These are phyloP conservation scores for Hermanozyma aechmeae DNA, from an alignment of 805 yeast species.

Conservation along the genomic window DNA sequence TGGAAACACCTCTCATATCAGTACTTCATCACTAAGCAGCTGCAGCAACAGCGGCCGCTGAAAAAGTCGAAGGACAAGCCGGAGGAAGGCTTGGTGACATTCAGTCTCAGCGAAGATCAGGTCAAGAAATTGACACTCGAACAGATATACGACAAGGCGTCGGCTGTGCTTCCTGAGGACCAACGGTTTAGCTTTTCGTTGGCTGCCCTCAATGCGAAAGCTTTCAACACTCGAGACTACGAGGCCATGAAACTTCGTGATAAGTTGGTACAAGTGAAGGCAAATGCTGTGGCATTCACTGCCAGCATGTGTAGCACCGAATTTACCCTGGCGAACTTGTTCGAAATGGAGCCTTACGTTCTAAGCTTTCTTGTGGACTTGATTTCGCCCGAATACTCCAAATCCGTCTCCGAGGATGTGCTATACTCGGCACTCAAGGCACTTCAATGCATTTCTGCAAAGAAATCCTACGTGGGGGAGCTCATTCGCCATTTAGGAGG, in stretches of 20 bases:
- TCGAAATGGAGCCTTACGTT: conserved; percentile 63
- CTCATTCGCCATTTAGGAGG: conserved; percentile 73
- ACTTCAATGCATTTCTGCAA: conserved; percentile 58
- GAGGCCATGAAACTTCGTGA: conserved; percentile 49
- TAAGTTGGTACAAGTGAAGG: conserved; percentile 52
- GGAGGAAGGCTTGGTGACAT: conserved; percentile 42
- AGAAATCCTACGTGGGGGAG: conserved; percentile 66
- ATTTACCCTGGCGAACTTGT: conserved; percentile 53
- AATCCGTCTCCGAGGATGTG: conserved; percentile 39
- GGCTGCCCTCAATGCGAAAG: conserved; percentile 57
- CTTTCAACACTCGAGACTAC: conserved; percentile 50
- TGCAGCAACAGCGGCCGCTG: conserved; percentile 6
- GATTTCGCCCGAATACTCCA: conserved; percentile 53
- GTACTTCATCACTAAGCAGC: conserved; percentile 26
- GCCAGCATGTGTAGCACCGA: conserved; percentile 49
- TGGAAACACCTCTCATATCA: conserved; percentile 50
- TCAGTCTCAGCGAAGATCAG: conserved; percentile 45
- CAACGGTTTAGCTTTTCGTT: conserved; percentile 55
- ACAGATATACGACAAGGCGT: conserved; percentile 57
- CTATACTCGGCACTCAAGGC: conserved; percentile 56
- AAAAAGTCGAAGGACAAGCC: conserved; percentile 1
- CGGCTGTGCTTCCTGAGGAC: conserved; percentile 49
- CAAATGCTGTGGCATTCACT: conserved; percentile 57
- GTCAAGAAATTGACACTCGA: conserved; percentile 46
- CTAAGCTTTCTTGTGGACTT: conserved; percentile 63